Evolutionary conservation across 1,284 basidiomycete genomes (phyloP), one percentile per base, ranked within the genome.

Genomic region (Puccinia coronata): DNA sequence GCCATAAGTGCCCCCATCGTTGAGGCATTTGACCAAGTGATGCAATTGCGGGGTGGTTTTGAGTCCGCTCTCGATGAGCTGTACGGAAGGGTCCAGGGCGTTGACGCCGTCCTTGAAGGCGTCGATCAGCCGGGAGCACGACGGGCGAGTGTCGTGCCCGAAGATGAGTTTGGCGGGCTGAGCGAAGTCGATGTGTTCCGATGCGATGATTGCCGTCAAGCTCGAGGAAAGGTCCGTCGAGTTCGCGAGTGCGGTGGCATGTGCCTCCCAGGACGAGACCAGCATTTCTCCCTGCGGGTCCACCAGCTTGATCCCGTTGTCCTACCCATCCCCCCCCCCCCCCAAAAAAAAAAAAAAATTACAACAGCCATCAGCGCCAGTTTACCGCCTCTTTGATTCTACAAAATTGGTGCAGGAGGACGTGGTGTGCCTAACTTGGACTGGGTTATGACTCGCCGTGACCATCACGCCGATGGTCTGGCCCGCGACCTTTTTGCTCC

Each of bases 211-310:
- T 3, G 88, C 86, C 36, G 91, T 87, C 76, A 98, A 88, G 9
- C 89, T 89, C 12, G 88, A 87, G 75, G 96, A 85, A 86, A 99
- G 91, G 47, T 91, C 91, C 65, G 16, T 89, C 84, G 94, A 94
- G 86, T 99, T 99, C 82, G 96, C 93, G n/a, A 99, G 88, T 6
- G 87, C 87, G 8, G 97, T 96, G 28, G 96, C 96, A 86, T 96
- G 90, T 0, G 87, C 86, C 87, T 99, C 97, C 97, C 97, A 99
- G 47, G 93, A 90, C 0, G 92, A 88, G 85, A 96, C 93, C n/a
- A 99, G 90, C 97, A 99, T 99, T 87, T 99, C 97, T n/a, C 97
- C 97, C 18, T 91, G 91, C 23, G 97, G 94, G 87, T 99, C 97
- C 63, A 99, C 94, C 73, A 99, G 91, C 87, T 99, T 99, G 82